Percentiles rank a stretch among this genome's conserved stretches.
These are phyloP conservation scores for Ascoidea tarda DNA, from an alignment of 805 yeast species.

Conservation along the genomic window DNA sequence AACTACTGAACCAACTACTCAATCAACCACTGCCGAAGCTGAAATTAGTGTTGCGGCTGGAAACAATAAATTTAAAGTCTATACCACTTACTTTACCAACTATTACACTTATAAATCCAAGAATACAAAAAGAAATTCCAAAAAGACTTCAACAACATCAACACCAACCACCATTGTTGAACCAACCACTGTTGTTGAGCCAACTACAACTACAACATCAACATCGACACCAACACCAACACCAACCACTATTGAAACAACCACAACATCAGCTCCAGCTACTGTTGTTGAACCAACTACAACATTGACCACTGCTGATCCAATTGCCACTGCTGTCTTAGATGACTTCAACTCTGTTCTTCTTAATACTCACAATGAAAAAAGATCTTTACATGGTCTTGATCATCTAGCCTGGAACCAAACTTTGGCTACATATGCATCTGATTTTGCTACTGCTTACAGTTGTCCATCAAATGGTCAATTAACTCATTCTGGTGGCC, in stretches of 20 bases:
- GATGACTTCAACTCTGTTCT: constrained; percentile 23
- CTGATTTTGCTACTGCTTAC: constrained; percentile 27
- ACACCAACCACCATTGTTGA: constrained; percentile 8
- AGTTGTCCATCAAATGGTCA: constrained; percentile 28
- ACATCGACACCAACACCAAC: constrained; percentile 7
- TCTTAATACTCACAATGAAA: constrained; percentile 33
- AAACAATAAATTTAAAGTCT: not conserved
- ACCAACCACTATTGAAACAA: constrained; percentile 3
- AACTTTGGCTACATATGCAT: constrained; percentile 32
- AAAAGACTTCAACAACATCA: constrained; percentile 1
- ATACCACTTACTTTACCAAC: not conserved
- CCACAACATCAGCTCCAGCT: constrained; percentile 11
- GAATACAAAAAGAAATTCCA: no score
- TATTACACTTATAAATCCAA: no score
- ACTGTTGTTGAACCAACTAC: constrained; percentile 9
- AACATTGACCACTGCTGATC: constrained; percentile 5
- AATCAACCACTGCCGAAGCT: not conserved
- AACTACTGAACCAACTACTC: constrained; percentile 7
- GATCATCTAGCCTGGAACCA: constrained; percentile 35
- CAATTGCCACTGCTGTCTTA: constrained; percentile 5
- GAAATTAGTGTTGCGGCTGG: not conserved
- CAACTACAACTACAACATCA: constrained; percentile 4
- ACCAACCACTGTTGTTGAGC: constrained; percentile 3
- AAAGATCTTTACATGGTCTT: constrained; percentile 33
- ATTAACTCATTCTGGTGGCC: constrained; percentile 48